Evolutionary conservation across 805 yeast species (phyloP).

Genomic region (Pichia phayaonensis): DNA sequence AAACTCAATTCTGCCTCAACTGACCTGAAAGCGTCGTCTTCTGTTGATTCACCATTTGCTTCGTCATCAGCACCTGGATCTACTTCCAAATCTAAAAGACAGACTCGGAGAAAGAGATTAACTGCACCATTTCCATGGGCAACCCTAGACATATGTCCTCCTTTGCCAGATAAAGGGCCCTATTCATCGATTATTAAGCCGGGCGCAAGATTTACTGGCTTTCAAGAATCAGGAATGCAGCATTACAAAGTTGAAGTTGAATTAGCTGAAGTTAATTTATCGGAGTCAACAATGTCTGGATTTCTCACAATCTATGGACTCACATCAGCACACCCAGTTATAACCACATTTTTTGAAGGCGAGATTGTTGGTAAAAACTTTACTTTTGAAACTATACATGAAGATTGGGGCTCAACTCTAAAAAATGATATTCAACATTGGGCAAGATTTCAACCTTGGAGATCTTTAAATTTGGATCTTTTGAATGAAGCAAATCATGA

Average conservation of each 20-base stretch:
- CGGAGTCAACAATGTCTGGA: conserved; percentile 45
- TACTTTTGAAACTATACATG: conserved; percentile 52
- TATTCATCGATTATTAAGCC: conserved; percentile 50
- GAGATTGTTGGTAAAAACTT: conserved; percentile 57
- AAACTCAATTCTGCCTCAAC: too few relatives aligned
- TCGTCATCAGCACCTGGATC: too few relatives aligned
- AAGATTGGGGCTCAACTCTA: conserved; percentile 43
- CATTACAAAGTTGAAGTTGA: conserved; percentile 64
- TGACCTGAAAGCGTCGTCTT: too few relatives aligned
- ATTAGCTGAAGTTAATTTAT: conserved; percentile 59
- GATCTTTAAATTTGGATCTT: conserved; percentile 25
- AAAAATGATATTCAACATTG: conserved; percentile 57
- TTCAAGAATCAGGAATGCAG: conserved; percentile 61
- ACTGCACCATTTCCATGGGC: too few relatives aligned
- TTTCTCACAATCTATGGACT: conserved; percentile 59
- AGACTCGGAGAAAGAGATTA: too few relatives aligned
- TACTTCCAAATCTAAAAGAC: too few relatives aligned
- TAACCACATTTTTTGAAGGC: conserved; percentile 67
- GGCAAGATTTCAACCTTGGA: conserved; percentile 41
- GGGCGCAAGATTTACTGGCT: conserved; percentile 55
- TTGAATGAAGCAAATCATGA: conserved; percentile 24
- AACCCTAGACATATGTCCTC: too few relatives aligned
- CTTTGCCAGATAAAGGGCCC: too few relatives aligned
- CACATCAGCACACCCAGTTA: conserved; percentile 52
- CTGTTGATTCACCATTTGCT: too few relatives aligned